A percentile compares a stretch with the other conserved stretches of the same genome.
These are phyloP conservation scores for Leishmania major DNA, from an alignment of 208 protist genomes.

Conservation along the genomic window DNA sequence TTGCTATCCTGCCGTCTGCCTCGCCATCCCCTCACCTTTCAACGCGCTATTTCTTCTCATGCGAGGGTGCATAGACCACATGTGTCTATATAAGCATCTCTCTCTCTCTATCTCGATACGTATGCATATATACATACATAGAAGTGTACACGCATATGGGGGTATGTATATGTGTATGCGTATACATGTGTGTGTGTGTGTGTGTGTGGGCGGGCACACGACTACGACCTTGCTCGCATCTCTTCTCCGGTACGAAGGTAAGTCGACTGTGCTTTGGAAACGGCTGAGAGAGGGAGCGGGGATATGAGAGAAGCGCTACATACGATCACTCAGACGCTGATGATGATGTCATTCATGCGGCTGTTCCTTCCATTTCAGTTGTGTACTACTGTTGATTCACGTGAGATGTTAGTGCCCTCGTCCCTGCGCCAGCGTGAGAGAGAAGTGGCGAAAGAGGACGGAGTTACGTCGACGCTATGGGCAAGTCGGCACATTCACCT, in stretches of 20 bases:
- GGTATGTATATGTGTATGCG: not conserved
- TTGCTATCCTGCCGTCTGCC: not conserved
- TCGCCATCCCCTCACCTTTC: not conserved
- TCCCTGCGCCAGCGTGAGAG: not conserved
- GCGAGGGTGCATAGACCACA: no score
- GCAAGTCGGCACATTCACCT: not conserved
- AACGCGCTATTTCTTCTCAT: not conserved
- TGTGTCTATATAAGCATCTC: no score
- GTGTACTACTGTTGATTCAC: not conserved
- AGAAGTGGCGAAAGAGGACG: not conserved
- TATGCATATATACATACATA: no score
- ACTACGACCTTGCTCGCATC: not conserved
- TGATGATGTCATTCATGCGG: not conserved
- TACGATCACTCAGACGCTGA: not conserved
- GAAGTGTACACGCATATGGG: no score
- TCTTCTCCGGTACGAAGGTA: not conserved
- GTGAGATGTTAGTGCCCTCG: not conserved
- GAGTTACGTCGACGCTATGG: not conserved
- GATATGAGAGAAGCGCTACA: not conserved
- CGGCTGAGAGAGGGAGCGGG: not conserved
- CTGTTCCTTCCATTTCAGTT: not conserved
- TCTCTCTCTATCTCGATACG: no score
- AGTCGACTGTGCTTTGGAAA: not conserved
- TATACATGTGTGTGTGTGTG: no score
- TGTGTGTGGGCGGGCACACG: not conserved